Conservation (phyloP, 2,329 filamentous ascomycete species). For the Colletotrichum karsti region DNA sequence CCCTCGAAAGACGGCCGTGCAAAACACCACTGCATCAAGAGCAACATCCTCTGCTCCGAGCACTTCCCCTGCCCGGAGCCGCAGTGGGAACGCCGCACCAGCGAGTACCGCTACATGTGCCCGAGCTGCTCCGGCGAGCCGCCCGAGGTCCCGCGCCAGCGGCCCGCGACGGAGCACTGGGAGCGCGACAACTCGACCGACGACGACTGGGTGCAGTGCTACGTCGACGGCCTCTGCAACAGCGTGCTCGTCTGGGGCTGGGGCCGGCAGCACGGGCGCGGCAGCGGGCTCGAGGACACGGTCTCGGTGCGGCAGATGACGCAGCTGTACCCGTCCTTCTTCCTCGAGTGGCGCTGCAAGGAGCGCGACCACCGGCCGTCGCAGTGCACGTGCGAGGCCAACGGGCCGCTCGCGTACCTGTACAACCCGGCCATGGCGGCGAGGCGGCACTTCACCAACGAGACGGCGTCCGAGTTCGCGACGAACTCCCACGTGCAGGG, state of each 20-base stretch:
- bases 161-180: constrained; percentile 12
- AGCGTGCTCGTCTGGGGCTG: constrained; percentile 6
- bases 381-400: constrained; percentile 24
- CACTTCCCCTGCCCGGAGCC: constrained; percentile 9
- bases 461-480: background rate
- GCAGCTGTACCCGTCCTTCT: constrained; percentile 8
- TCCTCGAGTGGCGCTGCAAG: constrained; percentile 26
- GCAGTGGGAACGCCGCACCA: constrained; percentile 20
- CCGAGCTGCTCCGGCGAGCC: constrained; percentile 26
- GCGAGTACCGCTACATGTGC: constrained; percentile 19
- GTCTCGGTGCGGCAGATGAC: background rate
- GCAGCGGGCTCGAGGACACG: too few species aligned
- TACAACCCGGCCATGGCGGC: constrained; percentile 28
- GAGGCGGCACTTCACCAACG: constrained; percentile 11
- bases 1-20: background rate
- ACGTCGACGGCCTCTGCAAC: constrained; percentile 1
- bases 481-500: background rate
- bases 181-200: constrained; percentile 7
- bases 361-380: constrained; percentile 12
- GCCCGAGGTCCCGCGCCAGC: constrained; percentile 11
- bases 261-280: background rate
- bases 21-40: constrained; percentile 3
- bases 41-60: constrained; percentile 26
- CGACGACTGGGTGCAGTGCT: constrained; percentile 13
- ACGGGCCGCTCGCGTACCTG: constrained; percentile 11